Evolutionary conservation across 176 grass and related monocot species (phyloP).

Genomic region (Canna indica): DNA sequence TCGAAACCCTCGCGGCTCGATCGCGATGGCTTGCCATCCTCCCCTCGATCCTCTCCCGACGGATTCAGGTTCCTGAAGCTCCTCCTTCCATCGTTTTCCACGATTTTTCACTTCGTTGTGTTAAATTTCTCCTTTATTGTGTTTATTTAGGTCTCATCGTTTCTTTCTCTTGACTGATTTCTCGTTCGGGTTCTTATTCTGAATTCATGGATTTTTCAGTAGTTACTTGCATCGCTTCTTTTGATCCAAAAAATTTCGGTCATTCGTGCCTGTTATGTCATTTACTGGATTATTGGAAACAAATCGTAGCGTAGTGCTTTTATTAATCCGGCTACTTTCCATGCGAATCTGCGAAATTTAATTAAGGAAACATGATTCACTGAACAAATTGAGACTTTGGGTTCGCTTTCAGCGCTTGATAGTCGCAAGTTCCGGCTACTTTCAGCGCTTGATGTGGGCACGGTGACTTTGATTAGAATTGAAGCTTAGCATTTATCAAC

Average conservation of each 20-base stretch:
- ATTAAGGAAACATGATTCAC: neutral
- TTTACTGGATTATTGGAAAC: too few species aligned
- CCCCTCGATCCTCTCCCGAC: constrained; percentile 17
- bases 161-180: neutral
- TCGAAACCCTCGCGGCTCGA: neutral
- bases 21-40: constrained; percentile 20
- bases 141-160: neutral
- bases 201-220: neutral
- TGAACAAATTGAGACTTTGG: neutral
- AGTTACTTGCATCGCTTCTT: too few species aligned
- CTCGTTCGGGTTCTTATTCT: neutral
- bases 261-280: too few species aligned
- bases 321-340: too few species aligned
- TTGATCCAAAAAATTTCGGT: too few species aligned
- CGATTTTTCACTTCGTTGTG: neutral
- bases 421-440: neutral
- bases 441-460: too few species aligned
- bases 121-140: neutral
- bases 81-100: neutral
- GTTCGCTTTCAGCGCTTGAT: neutral
- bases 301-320: too few species aligned
- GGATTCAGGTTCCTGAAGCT: constrained; percentile 19
- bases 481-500: too few species aligned
- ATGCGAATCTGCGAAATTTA: too few species aligned
- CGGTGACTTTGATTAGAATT: too few species aligned